Conservation (phyloP, 306 rosid species). For the Vigna reflexopilosa region DNA sequence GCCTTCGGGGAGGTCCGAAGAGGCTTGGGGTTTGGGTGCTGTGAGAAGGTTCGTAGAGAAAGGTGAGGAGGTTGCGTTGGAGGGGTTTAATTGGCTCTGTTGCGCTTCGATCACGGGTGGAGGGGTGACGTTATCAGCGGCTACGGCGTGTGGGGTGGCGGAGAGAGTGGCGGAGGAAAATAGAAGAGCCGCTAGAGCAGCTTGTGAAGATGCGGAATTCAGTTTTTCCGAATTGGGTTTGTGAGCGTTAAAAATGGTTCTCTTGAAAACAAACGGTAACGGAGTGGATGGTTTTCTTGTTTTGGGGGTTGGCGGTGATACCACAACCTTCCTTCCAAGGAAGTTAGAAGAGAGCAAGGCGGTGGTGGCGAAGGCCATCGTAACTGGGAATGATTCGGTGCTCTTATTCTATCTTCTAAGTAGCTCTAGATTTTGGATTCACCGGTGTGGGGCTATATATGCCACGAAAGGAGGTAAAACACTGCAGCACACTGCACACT, state of each 20-base stretch:
- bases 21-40: conserved; percentile 83
- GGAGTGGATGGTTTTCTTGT: conserved; percentile 54
- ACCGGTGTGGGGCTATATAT: background rate
- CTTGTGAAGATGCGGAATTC: conserved; percentile 61
- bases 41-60: conserved; percentile 73
- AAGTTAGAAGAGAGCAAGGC: conserved; percentile 71
- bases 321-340: conserved; percentile 55
- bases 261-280: conserved; percentile 47
- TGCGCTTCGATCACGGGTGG: conserved; percentile 68
- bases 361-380: conserved; percentile 74
- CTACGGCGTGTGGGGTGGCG: conserved; percentile 62
- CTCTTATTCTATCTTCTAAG: background rate
- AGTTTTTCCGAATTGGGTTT: conserved; percentile 32
- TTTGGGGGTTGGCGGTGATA: conserved; percentile 83
- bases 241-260: conserved; percentile 44
- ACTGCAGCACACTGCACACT: background rate
- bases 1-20: conserved; percentile 90
- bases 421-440: background rate
- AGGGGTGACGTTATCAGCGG: conserved; percentile 58
- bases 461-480: background rate
- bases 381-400: background rate
- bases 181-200: conserved; percentile 72
- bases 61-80: conserved; percentile 55
- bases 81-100: conserved; percentile 45
- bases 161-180: conserved; percentile 56